Base-by-base conservation (phyloP, 2,329 filamentous ascomycete genomes). In the Cordyceps militaris region DNA sequence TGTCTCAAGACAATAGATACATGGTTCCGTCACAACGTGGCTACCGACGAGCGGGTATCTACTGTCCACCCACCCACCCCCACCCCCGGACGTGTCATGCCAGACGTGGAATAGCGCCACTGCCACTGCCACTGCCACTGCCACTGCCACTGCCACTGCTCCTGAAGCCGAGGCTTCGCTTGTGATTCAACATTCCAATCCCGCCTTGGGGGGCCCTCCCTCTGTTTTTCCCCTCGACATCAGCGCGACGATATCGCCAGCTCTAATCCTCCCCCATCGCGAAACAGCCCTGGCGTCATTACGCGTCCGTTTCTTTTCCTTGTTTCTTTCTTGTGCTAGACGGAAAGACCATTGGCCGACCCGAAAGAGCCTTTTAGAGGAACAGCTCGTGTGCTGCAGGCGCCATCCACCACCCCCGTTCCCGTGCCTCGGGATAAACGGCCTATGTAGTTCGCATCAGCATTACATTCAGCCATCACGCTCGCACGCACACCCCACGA, bases 11-110 rank as follows among this genome's bases (percentile, higher is more conserved):
- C 44, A 32, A n/a, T 6, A 23, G 23, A 10, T 56, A 56, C 53
- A 32, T 32, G n/a, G 4, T n/a, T 40, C 32, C 24, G 44, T 49
- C 19, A 43, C 34, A 59, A 56, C 61, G 57, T 57, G 44, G 63
- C 43, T 57, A n/a, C 56, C 40, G 11, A 47, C 40, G 21, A 43
- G 30, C 54, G 40, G 52, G 53, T 47, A 55, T 38, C 14, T 14
- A 43, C 14, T 43, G 34, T 52, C 50, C 42, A 55, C 11, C 52
- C 52, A 42, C 52, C 28, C 42, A 55, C 43, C 66, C 60, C 55
- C 53, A 43, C 53, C 48, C 3, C 10, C 14, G 5, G 32, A 34
- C 10, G n/a, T n/a, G n/a, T n/a, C n/a, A n/a, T n/a, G n/a, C n/a
- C n/a, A n/a, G n/a, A n/a, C n/a, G n/a, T n/a, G n/a, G n/a, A n/a